Evolutionary conservation across 768 basidiomycete genomes (phyloP), one percentile per base, ranked within the genome.

Genomic region (Boletus fagicola): DNA sequence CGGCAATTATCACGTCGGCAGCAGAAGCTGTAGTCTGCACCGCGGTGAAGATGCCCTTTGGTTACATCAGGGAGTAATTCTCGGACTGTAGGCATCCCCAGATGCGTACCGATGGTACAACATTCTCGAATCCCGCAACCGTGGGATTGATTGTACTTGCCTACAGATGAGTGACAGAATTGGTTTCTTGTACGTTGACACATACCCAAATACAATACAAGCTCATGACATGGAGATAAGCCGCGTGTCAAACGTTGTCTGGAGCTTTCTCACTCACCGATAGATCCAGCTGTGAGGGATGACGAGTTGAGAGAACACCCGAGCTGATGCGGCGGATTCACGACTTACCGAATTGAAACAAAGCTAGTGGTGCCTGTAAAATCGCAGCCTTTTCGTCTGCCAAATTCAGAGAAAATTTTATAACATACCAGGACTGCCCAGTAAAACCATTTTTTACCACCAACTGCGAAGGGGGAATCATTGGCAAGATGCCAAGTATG

Each of bases 1-100:
- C 38, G 4, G 56, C 48, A 22, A 57, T 61, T n/a, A 15, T 16
- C 18, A 54, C 15, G 33, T 62, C 60, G 3, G 53, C 46, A 38
- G 3, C 44, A 0, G 56, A 54, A 11, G 42, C 40, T 5, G 31
- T 40, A 10, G 43, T 44, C 36, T 39, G 54, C 22, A 56, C 28
- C 24, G 39, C 16, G 15, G 43, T 51, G 30, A 44, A 57, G n/a
- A 62, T 22, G 33, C 3, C 24, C 58, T 51, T 22, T 38, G 2
- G 22, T 12, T 26, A 5, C 33, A n/a, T 50, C 26, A 46, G 4
- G 12, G 28, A 44, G 16, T 28, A 22, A 40, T 16, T 15, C 40
- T 28, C 15, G 24, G 26, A 55, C 13, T 16, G 7, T 33, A 43
- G 7, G 15, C 11, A 26, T 33, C 30, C 30, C 28, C 28, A 28